Percentiles rank a stretch among this genome's conserved stretches.
Conservation (phyloP, 2,329 filamentous ascomycete species). For the Colletotrichum neosansevieriae region DNA sequence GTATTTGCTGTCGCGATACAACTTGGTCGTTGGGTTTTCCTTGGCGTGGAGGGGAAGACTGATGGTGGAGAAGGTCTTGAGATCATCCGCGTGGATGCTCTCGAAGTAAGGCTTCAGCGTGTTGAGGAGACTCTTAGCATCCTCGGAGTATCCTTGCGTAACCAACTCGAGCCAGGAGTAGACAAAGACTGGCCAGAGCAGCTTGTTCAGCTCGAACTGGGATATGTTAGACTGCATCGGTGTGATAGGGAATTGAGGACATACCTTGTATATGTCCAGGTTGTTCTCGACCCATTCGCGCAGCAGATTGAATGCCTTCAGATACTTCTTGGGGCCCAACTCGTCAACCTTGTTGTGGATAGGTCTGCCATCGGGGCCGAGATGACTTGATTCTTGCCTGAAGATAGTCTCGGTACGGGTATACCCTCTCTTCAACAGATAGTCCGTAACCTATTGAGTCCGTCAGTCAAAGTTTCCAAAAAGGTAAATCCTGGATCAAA, state of each 20-base stretch:
- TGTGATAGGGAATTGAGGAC: slow-evolving; percentile 12
- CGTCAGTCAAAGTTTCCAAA: background rate
- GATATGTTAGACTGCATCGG: slow-evolving; percentile 38
- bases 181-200: slow-evolving; percentile 94
- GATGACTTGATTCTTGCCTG: slow-evolving; percentile 86
- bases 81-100: slow-evolving; percentile 81
- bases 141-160: slow-evolving; percentile 75
- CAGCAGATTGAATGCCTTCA: slow-evolving; percentile 78
- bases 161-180: slow-evolving; percentile 91
- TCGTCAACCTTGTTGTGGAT: slow-evolving; percentile 76
- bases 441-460: slow-evolving; percentile 80
- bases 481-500: background rate
- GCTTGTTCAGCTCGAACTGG: slow-evolving; percentile 85
- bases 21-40: slow-evolving; percentile 80
- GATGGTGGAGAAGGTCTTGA: slow-evolving; percentile 80
- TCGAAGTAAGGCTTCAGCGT: slow-evolving; percentile 78
- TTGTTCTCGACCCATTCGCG: slow-evolving; percentile 91
- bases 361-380: slow-evolving; percentile 84
- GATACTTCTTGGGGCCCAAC: slow-evolving; percentile 80
- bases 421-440: slow-evolving; percentile 95
- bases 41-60: slow-evolving; percentile 82
- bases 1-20: slow-evolving; percentile 90
- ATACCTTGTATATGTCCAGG: slow-evolving; percentile 91
- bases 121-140: slow-evolving; percentile 80
- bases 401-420: slow-evolving; percentile 92